phyloP scores from a whole-genome alignment of 2,329 filamentous ascomycete genomes.

The Rhinocladiella mackenziei region DNA sequence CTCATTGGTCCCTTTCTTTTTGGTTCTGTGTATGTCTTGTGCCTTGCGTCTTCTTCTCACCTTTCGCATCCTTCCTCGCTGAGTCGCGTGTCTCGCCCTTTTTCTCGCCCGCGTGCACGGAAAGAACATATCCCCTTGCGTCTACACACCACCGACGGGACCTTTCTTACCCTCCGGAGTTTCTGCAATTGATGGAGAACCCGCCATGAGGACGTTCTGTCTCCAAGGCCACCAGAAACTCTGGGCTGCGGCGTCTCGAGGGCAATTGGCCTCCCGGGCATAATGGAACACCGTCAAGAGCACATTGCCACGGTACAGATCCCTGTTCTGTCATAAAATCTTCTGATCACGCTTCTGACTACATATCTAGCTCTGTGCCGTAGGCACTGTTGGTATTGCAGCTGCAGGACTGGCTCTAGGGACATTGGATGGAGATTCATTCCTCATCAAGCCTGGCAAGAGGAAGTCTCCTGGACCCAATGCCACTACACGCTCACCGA shows the following conservation, averaged over 20 bases:
- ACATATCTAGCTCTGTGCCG: slow-evolving; percentile 55
- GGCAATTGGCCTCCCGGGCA: slow-evolving; percentile 17
- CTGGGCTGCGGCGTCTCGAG: slow-evolving; percentile 23
- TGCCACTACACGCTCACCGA: slow-evolving; percentile 21
- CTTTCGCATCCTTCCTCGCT: not conserved
- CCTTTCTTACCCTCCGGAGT: slow-evolving; percentile 31
- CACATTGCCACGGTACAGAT: slow-evolving; percentile 25
- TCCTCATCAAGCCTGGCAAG: slow-evolving; percentile 31
- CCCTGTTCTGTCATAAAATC: not conserved
- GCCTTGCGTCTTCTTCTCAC: slow-evolving; percentile 1
- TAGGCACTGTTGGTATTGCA: slow-evolving; percentile 60
- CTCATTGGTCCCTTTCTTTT: slow-evolving; percentile 2
- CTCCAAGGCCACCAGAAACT: slow-evolving; percentile 14
- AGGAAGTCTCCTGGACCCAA: slow-evolving; percentile 37
- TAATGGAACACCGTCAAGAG: slow-evolving; percentile 26
- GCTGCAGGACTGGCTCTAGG: slow-evolving; percentile 57
- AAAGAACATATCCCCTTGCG: slow-evolving; percentile 32
- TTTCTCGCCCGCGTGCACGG: slow-evolving; percentile 10
- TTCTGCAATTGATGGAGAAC: slow-evolving; percentile 42
- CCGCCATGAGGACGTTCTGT: slow-evolving; percentile 35
- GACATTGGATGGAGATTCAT: slow-evolving; percentile 40
- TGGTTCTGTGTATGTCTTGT: slow-evolving; percentile 8
- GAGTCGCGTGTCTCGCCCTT: slow-evolving; percentile 16
- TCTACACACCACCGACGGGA: slow-evolving; percentile 32
- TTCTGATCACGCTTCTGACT: slow-evolving; percentile 9